phyloP scores from a whole-genome alignment of 345 rosid species.

The Ceriops zippeliana region DNA sequence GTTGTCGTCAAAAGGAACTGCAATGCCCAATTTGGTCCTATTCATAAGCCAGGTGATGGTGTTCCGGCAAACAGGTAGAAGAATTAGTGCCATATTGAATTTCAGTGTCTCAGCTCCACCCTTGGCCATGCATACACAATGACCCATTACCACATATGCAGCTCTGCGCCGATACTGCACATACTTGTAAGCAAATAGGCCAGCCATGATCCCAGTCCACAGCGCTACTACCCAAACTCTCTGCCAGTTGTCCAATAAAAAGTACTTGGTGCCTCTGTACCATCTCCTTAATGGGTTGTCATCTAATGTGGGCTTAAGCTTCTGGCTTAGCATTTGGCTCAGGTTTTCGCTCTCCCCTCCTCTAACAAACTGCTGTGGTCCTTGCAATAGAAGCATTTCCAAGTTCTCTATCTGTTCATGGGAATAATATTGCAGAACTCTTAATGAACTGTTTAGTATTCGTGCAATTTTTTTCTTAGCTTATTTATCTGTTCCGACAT shows the following conservation, averaged over 20 bases:
- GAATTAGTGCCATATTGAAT: constrained; percentile 17
- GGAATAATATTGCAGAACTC: neutral
- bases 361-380: constrained; percentile 45
- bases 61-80: constrained; percentile 9
- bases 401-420: constrained; percentile 52
- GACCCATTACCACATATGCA: constrained; percentile 2
- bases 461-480: neutral
- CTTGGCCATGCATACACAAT: constrained; percentile 10
- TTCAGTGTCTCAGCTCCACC: constrained; percentile 11
- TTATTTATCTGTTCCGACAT: neutral
- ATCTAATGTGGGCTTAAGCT: constrained; percentile 55
- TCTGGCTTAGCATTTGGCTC: constrained; percentile 71
- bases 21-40: constrained; percentile 6
- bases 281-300: constrained; percentile 46
- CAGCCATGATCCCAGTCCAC: neutral
- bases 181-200: constrained; percentile 9
- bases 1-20: constrained; percentile 15
- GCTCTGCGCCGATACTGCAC: neutral
- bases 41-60: constrained; percentile 6
- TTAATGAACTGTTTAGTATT: neutral
- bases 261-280: constrained; percentile 40
- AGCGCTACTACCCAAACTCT: neutral
- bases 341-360: constrained; percentile 59
- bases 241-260: constrained; percentile 42
- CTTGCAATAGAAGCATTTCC: constrained; percentile 61